Percentiles rank a stretch among this genome's conserved stretches.
Conservation (phyloP, 306 rosid species). For the Senna tora region DNA sequence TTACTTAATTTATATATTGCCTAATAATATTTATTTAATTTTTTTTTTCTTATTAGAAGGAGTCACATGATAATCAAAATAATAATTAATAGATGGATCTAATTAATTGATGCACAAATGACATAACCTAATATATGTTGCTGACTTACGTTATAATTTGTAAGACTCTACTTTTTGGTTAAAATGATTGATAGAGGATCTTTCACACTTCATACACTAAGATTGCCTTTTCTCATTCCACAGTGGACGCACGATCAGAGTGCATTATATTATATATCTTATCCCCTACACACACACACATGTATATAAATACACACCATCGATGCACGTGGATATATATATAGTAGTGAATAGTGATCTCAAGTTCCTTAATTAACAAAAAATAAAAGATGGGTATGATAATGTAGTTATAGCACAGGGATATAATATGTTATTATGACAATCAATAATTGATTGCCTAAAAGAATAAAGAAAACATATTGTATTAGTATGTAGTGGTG, state of each 20-base stretch:
- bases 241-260: slow-evolving; percentile 34
- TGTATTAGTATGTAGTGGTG: background rate
- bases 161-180: slow-evolving; percentile 42
- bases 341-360: background rate
- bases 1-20: no score
- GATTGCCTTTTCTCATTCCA: slow-evolving; percentile 38
- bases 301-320: background rate
- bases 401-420: background rate
- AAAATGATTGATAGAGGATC: slow-evolving; percentile 48
- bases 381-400: background rate
- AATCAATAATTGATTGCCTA: background rate
- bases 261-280: background rate
- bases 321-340: slow-evolving; percentile 9
- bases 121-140: no score
- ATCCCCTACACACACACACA: no score
- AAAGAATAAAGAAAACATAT: background rate
- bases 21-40: no score
- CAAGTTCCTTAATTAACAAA: background rate
- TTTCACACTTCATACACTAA: slow-evolving; percentile 33
- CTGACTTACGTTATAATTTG: slow-evolving; percentile 27
- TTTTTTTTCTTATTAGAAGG: no score
- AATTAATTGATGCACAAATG: no score
- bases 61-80: no score
- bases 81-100: no score
- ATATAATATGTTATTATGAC: no score